These are phyloP conservation scores for Monosporozyma aquatica DNA, from an alignment of 805 yeast genomes.

Conservation along the genomic window DNA sequence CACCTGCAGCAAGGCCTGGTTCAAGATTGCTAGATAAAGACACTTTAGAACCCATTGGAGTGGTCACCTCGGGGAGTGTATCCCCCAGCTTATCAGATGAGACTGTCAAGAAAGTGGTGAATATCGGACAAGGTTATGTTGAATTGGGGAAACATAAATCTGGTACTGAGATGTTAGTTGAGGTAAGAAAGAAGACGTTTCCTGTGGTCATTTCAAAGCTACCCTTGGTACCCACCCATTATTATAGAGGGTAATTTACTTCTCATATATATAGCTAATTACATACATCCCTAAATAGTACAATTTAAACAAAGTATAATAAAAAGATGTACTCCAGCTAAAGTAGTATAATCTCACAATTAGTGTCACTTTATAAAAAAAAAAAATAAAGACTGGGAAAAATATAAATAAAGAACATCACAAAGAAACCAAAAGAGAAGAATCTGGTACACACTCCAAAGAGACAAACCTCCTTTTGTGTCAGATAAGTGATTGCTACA, in stretches of 20 bases:
- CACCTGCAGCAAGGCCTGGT: conserved; percentile 91
- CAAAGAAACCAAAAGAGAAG: no score
- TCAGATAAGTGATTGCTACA: no score
- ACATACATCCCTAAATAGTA: no score
- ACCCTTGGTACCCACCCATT: conserved; percentile 75
- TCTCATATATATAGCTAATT: no score
- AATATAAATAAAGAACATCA: no score
- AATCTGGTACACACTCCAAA: no score
- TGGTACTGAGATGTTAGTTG: conserved; percentile 64
- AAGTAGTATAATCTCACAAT: no score
- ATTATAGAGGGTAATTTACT: conserved; percentile 33
- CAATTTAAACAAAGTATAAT: no score
- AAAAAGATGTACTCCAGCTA: no score
- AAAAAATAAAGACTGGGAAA: no score
- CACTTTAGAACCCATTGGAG: conserved; percentile 42
- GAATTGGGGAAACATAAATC: conserved; percentile 60
- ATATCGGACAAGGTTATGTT: conserved; percentile 87
- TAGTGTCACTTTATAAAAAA: no score
- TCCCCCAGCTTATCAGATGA: conserved; percentile 56
- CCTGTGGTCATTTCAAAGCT: conserved; percentile 68
- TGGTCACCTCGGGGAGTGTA: conserved; percentile 51
- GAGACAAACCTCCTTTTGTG: no score
- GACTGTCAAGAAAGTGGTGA: conserved; percentile 30
- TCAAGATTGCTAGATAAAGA: conserved; percentile 54
- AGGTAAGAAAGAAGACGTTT: conserved; percentile 75